Evolutionary conservation across 805 yeast species (phyloP).

Genomic region (Groenewaldozyma salmanticensis): DNA sequence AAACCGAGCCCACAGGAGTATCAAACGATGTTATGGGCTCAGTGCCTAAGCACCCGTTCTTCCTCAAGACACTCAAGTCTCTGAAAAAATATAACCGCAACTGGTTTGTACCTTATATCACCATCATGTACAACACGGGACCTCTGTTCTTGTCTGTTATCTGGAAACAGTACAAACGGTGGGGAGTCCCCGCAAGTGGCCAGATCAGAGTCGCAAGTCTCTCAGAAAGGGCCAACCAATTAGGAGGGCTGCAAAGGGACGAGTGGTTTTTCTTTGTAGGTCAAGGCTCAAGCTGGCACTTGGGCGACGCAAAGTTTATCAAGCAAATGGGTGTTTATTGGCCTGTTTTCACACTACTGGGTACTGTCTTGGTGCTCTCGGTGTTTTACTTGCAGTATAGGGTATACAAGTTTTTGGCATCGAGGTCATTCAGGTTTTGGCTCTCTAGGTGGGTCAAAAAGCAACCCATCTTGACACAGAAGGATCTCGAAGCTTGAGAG

Average conservation of each 20-base stretch:
- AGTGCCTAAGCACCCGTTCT: slow-evolving; percentile 80
- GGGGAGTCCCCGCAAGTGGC: slow-evolving; percentile 54
- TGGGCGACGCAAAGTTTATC: slow-evolving; percentile 74
- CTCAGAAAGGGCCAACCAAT: background rate
- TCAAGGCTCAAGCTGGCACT: slow-evolving; percentile 88
- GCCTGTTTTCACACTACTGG: slow-evolving; percentile 57
- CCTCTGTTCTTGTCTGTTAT: slow-evolving; percentile 78
- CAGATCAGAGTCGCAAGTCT: slow-evolving; percentile 51
- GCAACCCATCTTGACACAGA: background rate
- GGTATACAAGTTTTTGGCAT: slow-evolving; percentile 10
- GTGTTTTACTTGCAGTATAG: slow-evolving; percentile 12
- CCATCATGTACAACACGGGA: slow-evolving; percentile 91
- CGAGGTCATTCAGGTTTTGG: slow-evolving; percentile 2
- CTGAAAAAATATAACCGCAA: slow-evolving; percentile 55
- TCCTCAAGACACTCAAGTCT: slow-evolving; percentile 55
- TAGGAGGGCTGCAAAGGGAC: slow-evolving; percentile 36
- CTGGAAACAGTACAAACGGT: slow-evolving; percentile 79
- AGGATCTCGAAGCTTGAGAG: too few relatives aligned
- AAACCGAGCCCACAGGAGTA: slow-evolving; percentile 83
- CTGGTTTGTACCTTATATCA: slow-evolving; percentile 80
- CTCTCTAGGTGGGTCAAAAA: background rate
- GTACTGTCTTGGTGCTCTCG: slow-evolving; percentile 30
- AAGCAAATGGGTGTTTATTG: slow-evolving; percentile 68
- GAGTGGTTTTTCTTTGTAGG: slow-evolving; percentile 63
- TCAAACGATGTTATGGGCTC: slow-evolving; percentile 92